Evolutionary conservation across 2,329 filamentous ascomycete species (phyloP).

Genomic region (Cryoendolithus antarcticus): DNA sequence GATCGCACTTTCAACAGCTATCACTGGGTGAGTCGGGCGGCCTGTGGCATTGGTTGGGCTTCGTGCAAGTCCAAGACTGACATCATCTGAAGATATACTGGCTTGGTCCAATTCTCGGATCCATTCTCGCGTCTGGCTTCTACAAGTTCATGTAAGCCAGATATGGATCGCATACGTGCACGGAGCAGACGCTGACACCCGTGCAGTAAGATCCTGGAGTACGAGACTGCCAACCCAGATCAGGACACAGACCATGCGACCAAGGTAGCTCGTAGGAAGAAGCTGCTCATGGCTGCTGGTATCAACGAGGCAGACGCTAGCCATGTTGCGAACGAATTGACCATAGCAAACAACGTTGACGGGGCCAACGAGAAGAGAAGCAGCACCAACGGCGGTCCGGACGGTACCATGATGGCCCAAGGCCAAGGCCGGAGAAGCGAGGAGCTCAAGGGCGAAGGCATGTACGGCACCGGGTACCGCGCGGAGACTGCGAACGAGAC

Average conservation of each 20-base stretch:
- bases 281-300: slow-evolving; percentile 11
- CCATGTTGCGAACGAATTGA: slow-evolving; percentile 10
- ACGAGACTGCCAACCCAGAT: slow-evolving; percentile 22
- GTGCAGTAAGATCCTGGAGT: slow-evolving; percentile 20
- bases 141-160: slow-evolving; percentile 14
- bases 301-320: slow-evolving; percentile 11
- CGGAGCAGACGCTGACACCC: too few species aligned
- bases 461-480: slow-evolving; percentile 12
- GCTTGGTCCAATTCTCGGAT: slow-evolving; percentile 20
- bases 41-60: too few species aligned
- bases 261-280: slow-evolving; percentile 6
- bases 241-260: slow-evolving; percentile 14
- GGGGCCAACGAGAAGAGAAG: background rate
- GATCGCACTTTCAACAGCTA: slow-evolving; percentile 17
- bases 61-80: background rate
- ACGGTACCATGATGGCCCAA: slow-evolving; percentile 4
- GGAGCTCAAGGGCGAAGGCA: slow-evolving; percentile 1
- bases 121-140: slow-evolving; percentile 21
- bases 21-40: slow-evolving; percentile 13
- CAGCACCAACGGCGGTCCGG: slow-evolving; percentile 3
- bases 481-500: slow-evolving; percentile 6
- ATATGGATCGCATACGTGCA: too few species aligned
- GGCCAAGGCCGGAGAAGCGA: slow-evolving; percentile 1
- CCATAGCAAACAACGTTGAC: background rate
- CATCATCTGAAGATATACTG: slow-evolving; percentile 13